These are phyloP conservation scores for Naganishia antarctica DNA, from an alignment of 768 basidiomycete genomes.

Conservation along the genomic window DNA sequence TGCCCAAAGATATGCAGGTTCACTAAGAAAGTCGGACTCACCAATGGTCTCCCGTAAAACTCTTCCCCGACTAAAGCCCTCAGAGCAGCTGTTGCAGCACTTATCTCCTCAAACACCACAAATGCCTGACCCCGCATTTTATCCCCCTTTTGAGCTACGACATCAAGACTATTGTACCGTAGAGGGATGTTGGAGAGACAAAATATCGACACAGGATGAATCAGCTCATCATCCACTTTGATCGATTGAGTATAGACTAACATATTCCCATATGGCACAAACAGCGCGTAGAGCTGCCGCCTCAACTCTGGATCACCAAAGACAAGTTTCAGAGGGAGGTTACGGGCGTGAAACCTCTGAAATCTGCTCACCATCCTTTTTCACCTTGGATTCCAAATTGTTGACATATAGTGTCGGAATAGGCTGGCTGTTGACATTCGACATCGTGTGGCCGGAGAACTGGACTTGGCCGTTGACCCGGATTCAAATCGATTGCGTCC, in stretches of 20 bases:
- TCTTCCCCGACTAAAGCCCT: conserved; percentile 85
- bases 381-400: conserved; percentile 86
- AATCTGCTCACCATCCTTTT: conserved; percentile 59
- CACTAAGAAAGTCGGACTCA: conserved; percentile 53
- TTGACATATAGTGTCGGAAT: conserved; percentile 85
- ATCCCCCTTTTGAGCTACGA: conserved; percentile 77
- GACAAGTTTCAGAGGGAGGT: neutral
- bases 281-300: conserved; percentile 74
- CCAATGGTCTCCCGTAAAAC: conserved; percentile 88
- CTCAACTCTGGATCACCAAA: conserved; percentile 60
- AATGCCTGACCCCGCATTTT: conserved; percentile 93
- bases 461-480: neutral
- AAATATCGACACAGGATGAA: neutral
- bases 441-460: conserved; percentile 41
- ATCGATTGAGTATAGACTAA: conserved; percentile 29
- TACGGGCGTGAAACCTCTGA: neutral
- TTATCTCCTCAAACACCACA: conserved; percentile 87
- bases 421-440: conserved; percentile 58
- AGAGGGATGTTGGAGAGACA: neutral
- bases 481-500: neutral
- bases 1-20: too few species aligned
- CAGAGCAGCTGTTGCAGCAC: conserved; percentile 85
- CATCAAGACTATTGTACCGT: conserved; percentile 60
- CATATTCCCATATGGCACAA: conserved; percentile 87
- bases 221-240: neutral